phyloP scores from a whole-genome alignment of 768 basidiomycete species.

The Lepiota venenata region DNA sequence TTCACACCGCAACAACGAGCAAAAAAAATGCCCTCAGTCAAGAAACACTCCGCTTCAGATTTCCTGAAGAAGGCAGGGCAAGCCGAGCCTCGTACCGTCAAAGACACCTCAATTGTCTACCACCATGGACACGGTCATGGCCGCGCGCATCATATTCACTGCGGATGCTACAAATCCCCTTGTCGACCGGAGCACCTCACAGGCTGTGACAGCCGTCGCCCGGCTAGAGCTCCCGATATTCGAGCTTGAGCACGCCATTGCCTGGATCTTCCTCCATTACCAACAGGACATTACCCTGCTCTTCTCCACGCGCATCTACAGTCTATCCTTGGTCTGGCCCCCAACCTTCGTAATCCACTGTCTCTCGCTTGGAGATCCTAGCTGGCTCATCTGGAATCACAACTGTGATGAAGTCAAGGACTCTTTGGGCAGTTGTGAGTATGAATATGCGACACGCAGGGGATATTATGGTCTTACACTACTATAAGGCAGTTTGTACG shows the following conservation, averaged over 20 bases:
- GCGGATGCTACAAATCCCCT: constrained; percentile 30
- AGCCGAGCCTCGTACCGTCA: constrained; percentile 27
- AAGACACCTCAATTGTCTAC: constrained; percentile 22
- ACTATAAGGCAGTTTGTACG: constrained; percentile 73
- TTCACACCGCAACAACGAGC: background rate
- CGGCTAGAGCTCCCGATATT: constrained; percentile 53
- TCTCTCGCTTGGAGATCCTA: constrained; percentile 54
- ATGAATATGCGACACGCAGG: constrained; percentile 81
- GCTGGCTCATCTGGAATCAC: constrained; percentile 67
- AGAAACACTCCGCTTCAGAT: constrained; percentile 53
- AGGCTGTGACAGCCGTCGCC: constrained; percentile 56
- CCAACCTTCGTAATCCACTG: constrained; percentile 69
- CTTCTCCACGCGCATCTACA: constrained; percentile 68
- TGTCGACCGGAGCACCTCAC: constrained; percentile 50
- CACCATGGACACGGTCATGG: background rate
- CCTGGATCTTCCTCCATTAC: constrained; percentile 64
- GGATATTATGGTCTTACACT: constrained; percentile 76
- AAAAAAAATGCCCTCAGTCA: constrained; percentile 34
- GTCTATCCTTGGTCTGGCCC: constrained; percentile 59
- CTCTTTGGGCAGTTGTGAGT: constrained; percentile 62
- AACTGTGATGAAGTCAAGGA: constrained; percentile 70
- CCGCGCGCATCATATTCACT: constrained; percentile 5
- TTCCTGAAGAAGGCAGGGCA: constrained; percentile 42
- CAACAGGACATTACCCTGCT: constrained; percentile 75
- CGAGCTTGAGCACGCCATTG: constrained; percentile 64